phyloP scores from a whole-genome alignment of 495 filamentous ascomycete species.

The Lasiosphaeria hispida region DNA sequence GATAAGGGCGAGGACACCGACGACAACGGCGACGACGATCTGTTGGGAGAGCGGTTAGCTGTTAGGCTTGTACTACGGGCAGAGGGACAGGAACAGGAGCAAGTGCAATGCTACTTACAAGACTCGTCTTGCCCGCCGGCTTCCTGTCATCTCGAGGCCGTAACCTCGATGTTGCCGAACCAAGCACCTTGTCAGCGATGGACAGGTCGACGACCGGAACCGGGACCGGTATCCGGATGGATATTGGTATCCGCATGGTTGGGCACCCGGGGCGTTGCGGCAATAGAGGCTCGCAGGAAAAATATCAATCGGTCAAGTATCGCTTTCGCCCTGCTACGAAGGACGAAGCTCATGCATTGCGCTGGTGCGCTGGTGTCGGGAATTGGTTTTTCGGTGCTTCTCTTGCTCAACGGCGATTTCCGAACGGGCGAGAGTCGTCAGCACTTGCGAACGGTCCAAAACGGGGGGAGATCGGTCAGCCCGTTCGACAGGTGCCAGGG shows the following conservation, averaged over 20 bases:
- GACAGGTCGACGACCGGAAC: constrained; percentile 3
- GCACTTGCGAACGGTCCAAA: background rate
- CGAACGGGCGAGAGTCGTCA: constrained; percentile 8
- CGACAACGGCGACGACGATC: constrained; percentile 24
- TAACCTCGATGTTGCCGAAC: constrained; percentile 7
- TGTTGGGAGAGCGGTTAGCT: constrained; percentile 5
- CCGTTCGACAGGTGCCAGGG: background rate
- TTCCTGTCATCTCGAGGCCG: constrained; percentile 3
- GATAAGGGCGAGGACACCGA: constrained; percentile 20
- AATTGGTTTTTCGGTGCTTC: background rate
- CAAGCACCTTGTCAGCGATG: background rate
- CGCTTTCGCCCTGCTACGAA: constrained; percentile 19
- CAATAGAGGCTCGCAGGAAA: background rate
- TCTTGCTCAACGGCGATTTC: background rate
- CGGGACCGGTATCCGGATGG: constrained; percentile 18
- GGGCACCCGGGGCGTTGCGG: background rate
- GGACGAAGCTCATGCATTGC: constrained; percentile 22
- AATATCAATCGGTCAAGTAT: constrained; percentile 14
- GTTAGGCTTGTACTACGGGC: background rate
- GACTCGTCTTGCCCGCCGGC: constrained; percentile 9
- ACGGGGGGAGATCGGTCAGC: constrained; percentile 6
- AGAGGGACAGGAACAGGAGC: background rate
- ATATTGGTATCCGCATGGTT: background rate
- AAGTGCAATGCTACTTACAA: background rate
- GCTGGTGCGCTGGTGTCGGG: constrained; percentile 2